Evolutionary conservation across 768 basidiomycete species (phyloP), one percentile per base, ranked within the genome.

Genomic region (Russula ochroleuca): DNA sequence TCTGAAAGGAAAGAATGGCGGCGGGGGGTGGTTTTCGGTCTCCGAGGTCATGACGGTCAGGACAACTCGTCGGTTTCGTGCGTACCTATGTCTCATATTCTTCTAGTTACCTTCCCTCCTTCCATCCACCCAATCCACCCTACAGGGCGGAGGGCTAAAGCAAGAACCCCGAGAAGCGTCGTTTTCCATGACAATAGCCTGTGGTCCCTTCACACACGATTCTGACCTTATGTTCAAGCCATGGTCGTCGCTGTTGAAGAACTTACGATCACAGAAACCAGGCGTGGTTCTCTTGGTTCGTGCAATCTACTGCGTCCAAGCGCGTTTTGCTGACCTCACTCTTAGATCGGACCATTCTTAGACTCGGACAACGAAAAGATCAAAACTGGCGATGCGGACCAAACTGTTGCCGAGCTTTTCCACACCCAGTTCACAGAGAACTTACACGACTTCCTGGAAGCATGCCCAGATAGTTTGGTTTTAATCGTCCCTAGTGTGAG

Each of bases 301-400:
- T 68, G 21, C 33, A n/a, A 5, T 10, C 13, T 21, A 14, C 14
- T 17, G 28, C 3, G 28, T 51, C 35, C 57, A 33, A 48, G 13
- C 13, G 7, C 53, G 47, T 14, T 52, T 5, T 52, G 25, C 33
- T 53, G 23, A 59, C 62, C 7, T 60, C 19, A 28, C 57, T 49
- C 62, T 21, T 61, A 99, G 96, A 75, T 92, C 35, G 97, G 97
- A 0, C 97, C 97, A 1, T 99, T 98, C 72, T 76, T 98, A 48
- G 94, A 98, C 68, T 75, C 83, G 0, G 73, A 80, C 19, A 92
- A 98, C 72, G 83, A 88, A 2, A 77, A 79, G 56, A 82, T 98
- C 67, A 86, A 84, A 71, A 74, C 78, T 4, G 97, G 96, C 7
- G 88, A 93, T 59, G 72, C 86, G 28, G 85, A 90, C 61, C 75